Base-by-base conservation (phyloP, 2,329 filamentous ascomycete genomes). In the Colletotrichum navitas region DNA sequence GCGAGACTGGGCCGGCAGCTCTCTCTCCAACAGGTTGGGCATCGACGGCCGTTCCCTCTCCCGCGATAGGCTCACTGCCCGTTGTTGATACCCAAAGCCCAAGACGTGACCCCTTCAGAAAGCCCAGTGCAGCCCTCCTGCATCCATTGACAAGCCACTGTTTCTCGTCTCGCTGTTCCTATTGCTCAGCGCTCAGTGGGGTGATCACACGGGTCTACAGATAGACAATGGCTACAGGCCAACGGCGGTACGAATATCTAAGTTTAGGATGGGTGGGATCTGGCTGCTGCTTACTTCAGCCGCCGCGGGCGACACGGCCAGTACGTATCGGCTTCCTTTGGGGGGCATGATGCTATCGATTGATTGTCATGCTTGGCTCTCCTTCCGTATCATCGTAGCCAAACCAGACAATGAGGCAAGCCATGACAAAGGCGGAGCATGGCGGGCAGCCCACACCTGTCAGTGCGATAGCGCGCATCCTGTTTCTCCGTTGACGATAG, bases 11-110 rank as follows among this genome's bases (percentile, higher is more conserved):
- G 18, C 26, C 29, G 56, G 63, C 56, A 62, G 54, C n/a, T 47
- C n/a, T 47, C 45, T 47, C 69, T 73, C 56, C 59, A 66, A 63
- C 39, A 66, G 73, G 73, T 74, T 74, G 73, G 73, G 73, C 73
- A 74, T 52, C 73, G 71, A 74, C 63, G 73, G 56, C 73, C 73
- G 60, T 63, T 66, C 51, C 16, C 45, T 65, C 59, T 62, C 18
- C 56, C 60, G 68, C 59, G 45, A 71, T 68, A 71, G 65, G 68
- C 54, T 63, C 59, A 24, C 59, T 34, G 18, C 26, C 26, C 24
- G 39, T 32, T 47, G 36, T 72, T 66, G 61, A 56, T 66, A 72
- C 70, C 70, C 68, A 62, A 72, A 71, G 26, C 34, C 63, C 51
- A 62, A 55, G 61, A 61, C 39, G 47, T 64, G 49, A 64, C 62